Evolutionary conservation across 768 basidiomycete genomes (phyloP), one percentile per base, ranked within the genome.

Genomic region (Mycena albidolilacea): DNA sequence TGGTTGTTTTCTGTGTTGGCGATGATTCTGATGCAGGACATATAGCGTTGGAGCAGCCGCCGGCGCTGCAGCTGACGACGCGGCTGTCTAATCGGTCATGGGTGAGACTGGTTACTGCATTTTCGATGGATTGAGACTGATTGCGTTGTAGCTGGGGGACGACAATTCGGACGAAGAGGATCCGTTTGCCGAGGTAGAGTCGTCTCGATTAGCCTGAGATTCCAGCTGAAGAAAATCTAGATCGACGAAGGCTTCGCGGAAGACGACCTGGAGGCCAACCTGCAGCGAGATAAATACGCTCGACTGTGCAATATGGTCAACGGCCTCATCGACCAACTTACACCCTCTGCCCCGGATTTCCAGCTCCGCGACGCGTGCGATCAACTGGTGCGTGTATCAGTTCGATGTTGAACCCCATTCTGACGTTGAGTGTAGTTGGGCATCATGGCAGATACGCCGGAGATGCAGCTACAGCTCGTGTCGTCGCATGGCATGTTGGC

Each of bases 401-500:
- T 48, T 69, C 30, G 1, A 65, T 23, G 17, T 6, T 6, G 21
- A 7, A 14, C 41, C 9, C 12, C 15, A 35, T 44, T 38, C 48
- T 65, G 7, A 69, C 11, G 4, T 17, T 70, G 35, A 48, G 14
- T 58, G n/a, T 44, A 97, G 97, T 82, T 96, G 61, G 86, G 80
- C 44, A 92, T 97, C 77, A 87, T 97, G 76, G 86, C 89, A 39
- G 95, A 95, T 46, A 88, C 91, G 0, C 93, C 94, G 7, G 96
- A 97, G 75, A 94, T 97, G 89, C 91, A 95, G 77, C 82, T 86
- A 23, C 97, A 98, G 74, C 88, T 99, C 39, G 94, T 98, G 14
- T 93, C 93, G 17, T 91, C 93, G 0, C 98, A 99, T 82, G 98
- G 98, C 0, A 94, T 98, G 93, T 87, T 99, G 11, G 97, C 96